phyloP scores from a whole-genome alignment of 768 basidiomycete genomes.

The Phanerochaete carnosa region DNA sequence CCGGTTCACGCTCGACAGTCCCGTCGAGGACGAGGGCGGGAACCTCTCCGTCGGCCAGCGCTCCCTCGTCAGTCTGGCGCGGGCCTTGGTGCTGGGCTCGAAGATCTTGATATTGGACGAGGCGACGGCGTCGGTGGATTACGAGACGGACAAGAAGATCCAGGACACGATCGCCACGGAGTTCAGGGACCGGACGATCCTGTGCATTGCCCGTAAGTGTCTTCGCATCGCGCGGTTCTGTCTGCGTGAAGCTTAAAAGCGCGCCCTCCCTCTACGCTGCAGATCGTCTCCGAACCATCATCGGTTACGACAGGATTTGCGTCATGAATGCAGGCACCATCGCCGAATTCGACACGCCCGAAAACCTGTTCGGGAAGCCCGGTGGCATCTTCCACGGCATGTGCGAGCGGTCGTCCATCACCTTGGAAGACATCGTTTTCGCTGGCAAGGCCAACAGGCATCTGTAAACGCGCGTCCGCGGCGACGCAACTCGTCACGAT shows the following conservation, averaged over 20 bases:
- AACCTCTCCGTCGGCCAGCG: constrained; percentile 84
- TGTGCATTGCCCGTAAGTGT: constrained; percentile 81
- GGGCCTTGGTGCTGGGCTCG: constrained; percentile 84
- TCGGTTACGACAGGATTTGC: constrained; percentile 84
- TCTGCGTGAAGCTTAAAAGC: not conserved
- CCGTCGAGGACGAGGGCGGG: constrained; percentile 82
- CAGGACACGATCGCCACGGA: constrained; percentile 85
- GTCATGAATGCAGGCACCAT: constrained; percentile 82
- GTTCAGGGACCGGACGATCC: constrained; percentile 80
- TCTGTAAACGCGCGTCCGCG: not conserved
- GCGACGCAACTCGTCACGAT: too few relatives aligned
- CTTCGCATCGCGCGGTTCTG: not conserved
- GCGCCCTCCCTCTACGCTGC: not conserved
- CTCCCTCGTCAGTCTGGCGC: constrained; percentile 81
- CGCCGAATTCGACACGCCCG: constrained; percentile 83
- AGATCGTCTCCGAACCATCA: constrained; percentile 86
- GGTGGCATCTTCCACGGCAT: constrained; percentile 80
- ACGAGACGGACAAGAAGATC: constrained; percentile 87
- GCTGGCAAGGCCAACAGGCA: constrained; percentile 26
- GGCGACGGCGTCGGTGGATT: constrained; percentile 82
- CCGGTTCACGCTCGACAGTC: constrained; percentile 79
- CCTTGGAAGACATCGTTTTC: constrained; percentile 60
- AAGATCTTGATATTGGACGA: constrained; percentile 88
- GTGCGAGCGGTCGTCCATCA: constrained; percentile 81
- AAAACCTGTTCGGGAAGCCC: constrained; percentile 50